Evolutionary conservation across 2,329 filamentous ascomycete genomes (phyloP).

Genomic region (Balansia obtecta): DNA sequence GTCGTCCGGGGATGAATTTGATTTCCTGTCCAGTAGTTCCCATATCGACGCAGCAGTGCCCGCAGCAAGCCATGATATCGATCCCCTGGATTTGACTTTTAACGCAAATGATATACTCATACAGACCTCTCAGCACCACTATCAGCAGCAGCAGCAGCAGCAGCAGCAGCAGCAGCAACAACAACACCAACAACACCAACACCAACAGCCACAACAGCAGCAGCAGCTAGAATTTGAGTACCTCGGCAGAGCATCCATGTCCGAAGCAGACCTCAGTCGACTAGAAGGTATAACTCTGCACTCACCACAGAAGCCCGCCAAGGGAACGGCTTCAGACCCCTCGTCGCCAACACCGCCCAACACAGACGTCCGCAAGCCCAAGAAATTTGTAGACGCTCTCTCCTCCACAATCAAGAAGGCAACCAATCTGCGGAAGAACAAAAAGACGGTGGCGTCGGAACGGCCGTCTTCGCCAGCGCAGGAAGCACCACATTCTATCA

Average conservation of each 20-base stretch:
- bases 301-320: slow-evolving; percentile 18
- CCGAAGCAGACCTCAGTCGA: slow-evolving; percentile 33
- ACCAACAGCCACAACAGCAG: slow-evolving; percentile 1
- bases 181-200: background rate
- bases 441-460: slow-evolving; percentile 12
- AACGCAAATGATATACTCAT: slow-evolving; percentile 3
- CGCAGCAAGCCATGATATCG: slow-evolving; percentile 17
- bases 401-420: slow-evolving; percentile 29
- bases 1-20: slow-evolving; percentile 24
- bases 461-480: slow-evolving; percentile 20
- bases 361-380: slow-evolving; percentile 20
- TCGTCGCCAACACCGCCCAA: slow-evolving; percentile 21
- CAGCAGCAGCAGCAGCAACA: slow-evolving; percentile 4
- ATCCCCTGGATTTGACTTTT: slow-evolving; percentile 17
- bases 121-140: slow-evolving; percentile 8
- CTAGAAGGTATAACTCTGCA: slow-evolving; percentile 35
- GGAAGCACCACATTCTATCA: slow-evolving; percentile 17
- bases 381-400: slow-evolving; percentile 28
- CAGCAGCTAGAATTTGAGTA: slow-evolving; percentile 10
- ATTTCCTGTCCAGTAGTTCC: slow-evolving; percentile 23
- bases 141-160: slow-evolving; percentile 6
- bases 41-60: slow-evolving; percentile 15
- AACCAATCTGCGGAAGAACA: slow-evolving; percentile 20
- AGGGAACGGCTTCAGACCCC: slow-evolving; percentile 16
- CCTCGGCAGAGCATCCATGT: slow-evolving; percentile 27